A percentile compares a stretch with the other conserved stretches of the same genome.
Conservation (phyloP, 2,329 filamentous ascomycete genomes). For the Meredithiella fracta region DNA sequence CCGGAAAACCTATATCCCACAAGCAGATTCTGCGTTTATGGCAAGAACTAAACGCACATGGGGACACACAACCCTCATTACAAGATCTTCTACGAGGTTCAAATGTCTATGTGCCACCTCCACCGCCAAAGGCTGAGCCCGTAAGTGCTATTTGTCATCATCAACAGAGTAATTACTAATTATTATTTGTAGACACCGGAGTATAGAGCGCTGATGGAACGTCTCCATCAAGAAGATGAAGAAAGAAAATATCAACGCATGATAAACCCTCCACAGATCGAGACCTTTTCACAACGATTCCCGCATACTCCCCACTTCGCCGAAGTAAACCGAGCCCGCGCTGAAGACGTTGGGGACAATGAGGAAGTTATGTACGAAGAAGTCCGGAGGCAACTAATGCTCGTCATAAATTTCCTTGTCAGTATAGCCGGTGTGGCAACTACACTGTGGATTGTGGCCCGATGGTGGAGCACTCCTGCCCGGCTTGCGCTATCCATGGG, state of each 20-base stretch:
- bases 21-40: slow-evolving; percentile 49
- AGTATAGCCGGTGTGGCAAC: slow-evolving; percentile 66
- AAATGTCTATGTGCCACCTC: slow-evolving; percentile 60
- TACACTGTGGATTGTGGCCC: slow-evolving; percentile 61
- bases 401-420: slow-evolving; percentile 80
- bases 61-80: slow-evolving; percentile 32
- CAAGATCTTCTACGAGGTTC: slow-evolving; percentile 58
- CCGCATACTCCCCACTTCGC: slow-evolving; percentile 40
- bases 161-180: slow-evolving; percentile 8
- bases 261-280: slow-evolving; percentile 41
- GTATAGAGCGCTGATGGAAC: slow-evolving; percentile 76
- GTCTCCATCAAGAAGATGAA: slow-evolving; percentile 70
- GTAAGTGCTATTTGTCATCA: slow-evolving; percentile 30
- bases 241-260: slow-evolving; percentile 67
- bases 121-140: slow-evolving; percentile 59
- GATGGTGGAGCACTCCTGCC: slow-evolving; percentile 58
- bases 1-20: slow-evolving; percentile 57
- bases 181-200: slow-evolving; percentile 44
- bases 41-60: slow-evolving; percentile 28
- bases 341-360: slow-evolving; percentile 26
- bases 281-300: slow-evolving; percentile 44
- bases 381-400: slow-evolving; percentile 61
- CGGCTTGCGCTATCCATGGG: slow-evolving; percentile 55
- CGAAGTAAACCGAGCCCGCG: slow-evolving; percentile 33
- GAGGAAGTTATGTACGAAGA: slow-evolving; percentile 54